A percentile compares a stretch with the other conserved stretches of the same genome.
These are phyloP conservation scores for Medicago lupulina DNA, from an alignment of 306 rosid species.

Conservation along the genomic window DNA sequence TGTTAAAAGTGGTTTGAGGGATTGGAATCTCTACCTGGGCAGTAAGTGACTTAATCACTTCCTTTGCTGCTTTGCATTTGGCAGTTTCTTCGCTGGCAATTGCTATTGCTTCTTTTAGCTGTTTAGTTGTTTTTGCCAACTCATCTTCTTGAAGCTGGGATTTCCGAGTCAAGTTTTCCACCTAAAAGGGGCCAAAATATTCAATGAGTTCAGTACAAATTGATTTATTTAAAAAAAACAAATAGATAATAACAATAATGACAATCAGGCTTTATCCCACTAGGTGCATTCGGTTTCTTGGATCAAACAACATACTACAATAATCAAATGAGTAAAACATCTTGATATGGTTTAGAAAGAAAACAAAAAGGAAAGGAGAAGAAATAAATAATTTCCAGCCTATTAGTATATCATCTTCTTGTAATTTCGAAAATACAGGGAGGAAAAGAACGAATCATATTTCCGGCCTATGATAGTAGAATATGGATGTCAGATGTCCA, in stretches of 20 bases:
- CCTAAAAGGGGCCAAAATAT: constrained; percentile 52
- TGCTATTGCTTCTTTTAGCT: constrained; percentile 88
- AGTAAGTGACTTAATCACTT: constrained; percentile 95
- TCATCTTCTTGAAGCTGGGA: constrained; percentile 88
- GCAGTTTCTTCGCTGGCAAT: constrained; percentile 85
- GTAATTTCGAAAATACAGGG: neutral
- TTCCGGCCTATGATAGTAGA: neutral
- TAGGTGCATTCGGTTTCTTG: neutral
- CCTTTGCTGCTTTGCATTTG: constrained; percentile 94
- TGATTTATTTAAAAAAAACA: neutral
- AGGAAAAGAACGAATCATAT: neutral
- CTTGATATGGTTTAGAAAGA: neutral
- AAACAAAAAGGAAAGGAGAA: neutral
- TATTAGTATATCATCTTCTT: neutral
- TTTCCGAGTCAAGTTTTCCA: constrained; percentile 83
- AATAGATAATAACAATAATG: constrained; percentile 34
- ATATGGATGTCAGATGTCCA: constrained; percentile 4
- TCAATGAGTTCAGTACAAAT: constrained; percentile 30
- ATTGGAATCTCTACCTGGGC: constrained; percentile 66
- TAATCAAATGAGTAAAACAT: constrained; percentile 35
- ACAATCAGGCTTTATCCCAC: neutral
- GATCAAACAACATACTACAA: constrained; percentile 9
- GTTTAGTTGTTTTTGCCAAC: constrained; percentile 86
- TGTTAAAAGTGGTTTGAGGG: constrained; percentile 6
- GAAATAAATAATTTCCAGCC: neutral